Evolutionary conservation across 2,329 filamentous ascomycete species (phyloP).

Genomic region (Scytalidium sp.): DNA sequence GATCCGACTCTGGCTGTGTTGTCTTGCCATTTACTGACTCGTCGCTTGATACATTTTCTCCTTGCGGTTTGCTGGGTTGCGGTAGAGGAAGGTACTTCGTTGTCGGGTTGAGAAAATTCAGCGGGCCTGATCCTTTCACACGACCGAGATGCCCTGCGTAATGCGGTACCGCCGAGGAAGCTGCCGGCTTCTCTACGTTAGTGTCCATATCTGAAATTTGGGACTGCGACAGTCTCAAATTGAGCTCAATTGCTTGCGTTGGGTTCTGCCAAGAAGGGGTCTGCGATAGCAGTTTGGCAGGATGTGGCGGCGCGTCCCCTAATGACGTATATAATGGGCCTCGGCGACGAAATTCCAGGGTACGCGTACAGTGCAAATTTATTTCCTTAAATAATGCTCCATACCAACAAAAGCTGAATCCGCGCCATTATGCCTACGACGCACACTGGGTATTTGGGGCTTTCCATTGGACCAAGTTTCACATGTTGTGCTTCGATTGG

Average conservation of each 20-base stretch:
- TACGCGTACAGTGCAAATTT: no score
- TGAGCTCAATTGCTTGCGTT: neutral
- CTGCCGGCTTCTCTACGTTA: neutral
- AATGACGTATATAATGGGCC: neutral
- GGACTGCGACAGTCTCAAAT: neutral
- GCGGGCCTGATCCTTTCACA: slow-evolving; percentile 31
- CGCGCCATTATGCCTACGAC: no score
- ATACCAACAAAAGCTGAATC: no score
- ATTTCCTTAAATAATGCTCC: no score
- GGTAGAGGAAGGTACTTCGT: slow-evolving; percentile 14
- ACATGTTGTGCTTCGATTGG: no score
- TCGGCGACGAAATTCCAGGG: neutral
- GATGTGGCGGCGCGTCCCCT: neutral
- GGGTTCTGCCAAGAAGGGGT: neutral
- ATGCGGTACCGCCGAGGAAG: neutral
- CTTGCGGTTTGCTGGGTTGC: slow-evolving; percentile 2
- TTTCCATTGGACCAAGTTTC: no score
- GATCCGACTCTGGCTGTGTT: neutral
- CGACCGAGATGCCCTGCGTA: slow-evolving; percentile 2
- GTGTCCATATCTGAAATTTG: neutral
- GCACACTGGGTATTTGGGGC: no score
- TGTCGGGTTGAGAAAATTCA: slow-evolving; percentile 49
- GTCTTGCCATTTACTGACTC: slow-evolving; percentile 1
- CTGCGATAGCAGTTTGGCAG: neutral
- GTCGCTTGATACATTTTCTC: neutral